Evolutionary conservation across 495 filamentous ascomycete species (phyloP).

Genomic region (Xylaria cubensis): DNA sequence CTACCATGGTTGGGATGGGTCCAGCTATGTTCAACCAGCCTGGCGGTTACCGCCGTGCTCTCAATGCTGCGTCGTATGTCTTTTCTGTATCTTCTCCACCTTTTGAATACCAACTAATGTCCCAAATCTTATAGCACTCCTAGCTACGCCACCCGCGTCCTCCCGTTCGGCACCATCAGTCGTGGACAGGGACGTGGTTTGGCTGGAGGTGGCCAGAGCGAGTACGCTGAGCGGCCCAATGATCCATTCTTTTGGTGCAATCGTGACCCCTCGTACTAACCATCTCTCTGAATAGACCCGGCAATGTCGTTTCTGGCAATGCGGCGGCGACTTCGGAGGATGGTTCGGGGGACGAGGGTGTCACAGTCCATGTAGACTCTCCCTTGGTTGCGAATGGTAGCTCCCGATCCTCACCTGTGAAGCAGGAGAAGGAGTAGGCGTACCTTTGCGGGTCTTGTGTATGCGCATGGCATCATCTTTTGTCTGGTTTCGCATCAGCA

Average conservation of each 20-base stretch:
- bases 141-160: constrained; percentile 38
- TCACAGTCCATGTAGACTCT: constrained; percentile 58
- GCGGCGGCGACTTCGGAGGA: constrained; percentile 48
- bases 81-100: background rate
- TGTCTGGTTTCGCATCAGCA: constrained; percentile 29
- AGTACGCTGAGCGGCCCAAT: constrained; percentile 23
- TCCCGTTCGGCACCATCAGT: constrained; percentile 29
- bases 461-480: constrained; percentile 30
- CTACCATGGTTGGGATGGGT: constrained; percentile 57
- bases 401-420: constrained; percentile 57
- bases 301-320: constrained; percentile 27
- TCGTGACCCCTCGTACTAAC: constrained; percentile 14
- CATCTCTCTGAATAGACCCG: constrained; percentile 23
- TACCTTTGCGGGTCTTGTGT: constrained; percentile 24
- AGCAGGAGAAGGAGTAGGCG: constrained; percentile 48
- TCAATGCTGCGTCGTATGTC: constrained; percentile 25
- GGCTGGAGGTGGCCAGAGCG: constrained; percentile 20
- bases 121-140: constrained; percentile 31
- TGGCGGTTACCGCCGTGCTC: constrained; percentile 42
- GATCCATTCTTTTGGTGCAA: constrained; percentile 1
- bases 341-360: constrained; percentile 52
- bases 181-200: constrained; percentile 28
- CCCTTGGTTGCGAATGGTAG: constrained; percentile 57
- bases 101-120: background rate
- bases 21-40: constrained; percentile 50